Evolutionary conservation across 2,329 filamentous ascomycete species (phyloP), one percentile per base, ranked within the genome.

Genomic region (Colletotrichum trifolii): DNA sequence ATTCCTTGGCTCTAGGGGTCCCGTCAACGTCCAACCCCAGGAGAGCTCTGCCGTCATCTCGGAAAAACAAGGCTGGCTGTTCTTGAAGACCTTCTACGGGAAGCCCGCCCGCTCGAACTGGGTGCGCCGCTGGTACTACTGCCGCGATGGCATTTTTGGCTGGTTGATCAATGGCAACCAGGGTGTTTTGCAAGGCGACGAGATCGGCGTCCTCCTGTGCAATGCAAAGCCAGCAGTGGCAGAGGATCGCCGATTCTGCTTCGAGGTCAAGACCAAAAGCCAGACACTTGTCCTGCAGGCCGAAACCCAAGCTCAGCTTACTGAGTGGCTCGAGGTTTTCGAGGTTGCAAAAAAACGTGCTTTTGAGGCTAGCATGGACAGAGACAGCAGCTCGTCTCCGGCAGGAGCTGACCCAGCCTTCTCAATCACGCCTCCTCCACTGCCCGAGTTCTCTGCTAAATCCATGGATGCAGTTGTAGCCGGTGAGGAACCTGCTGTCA

Each of bases 201-300:
- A 97, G 79, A 97, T 97, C 66, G 96, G 96, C 45, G 94, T 99
- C 3, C 80, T 99, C 56, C 87, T 99, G 43, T 99, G 96, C 80
- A 97, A 93, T 72, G 91, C 96, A 53, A 93, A 95, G 72, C 94
- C 94, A 15, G 94, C 94, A 1, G 91, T 96, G 55, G 90, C 93
- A 70, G 96, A 99, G 78, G 96, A 99, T 73, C 89, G 96, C 43
- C 88, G 96, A 13, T 99, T 98, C 78, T 98, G 96, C 75, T 97
- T 99, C 72, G 96, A 99, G 78, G 91, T 99, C 73, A 99, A 98
- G 82, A 99, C 96, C 2, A 99, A 97, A 77, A 97, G 93, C 73
- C 92, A 92, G 68, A 96, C 90, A 54, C 89, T 97, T 68, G 82
- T 97, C 64, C 83, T 99, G 3, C 96, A 99, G 78, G 92, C 95